Conservation (phyloP, 257 asterid species). For the Nicotiana noctiflora region DNA sequence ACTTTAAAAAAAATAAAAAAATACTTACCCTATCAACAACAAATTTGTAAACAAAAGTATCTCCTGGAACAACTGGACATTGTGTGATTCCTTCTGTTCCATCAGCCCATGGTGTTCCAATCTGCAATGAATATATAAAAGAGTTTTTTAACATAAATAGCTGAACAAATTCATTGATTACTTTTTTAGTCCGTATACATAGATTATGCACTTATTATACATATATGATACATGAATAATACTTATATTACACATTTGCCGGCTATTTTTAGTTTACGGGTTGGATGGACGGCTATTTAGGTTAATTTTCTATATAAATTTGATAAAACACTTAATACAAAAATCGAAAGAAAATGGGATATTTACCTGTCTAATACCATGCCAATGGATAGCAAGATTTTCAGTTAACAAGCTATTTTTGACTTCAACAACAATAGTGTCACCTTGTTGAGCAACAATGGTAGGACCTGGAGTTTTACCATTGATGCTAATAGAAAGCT, state of each 20-base stretch:
- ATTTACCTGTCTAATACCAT: conserved; percentile 85
- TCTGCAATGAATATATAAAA: conserved; percentile 27
- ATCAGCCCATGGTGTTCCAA: conserved; percentile 90
- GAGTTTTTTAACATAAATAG: too few species aligned
- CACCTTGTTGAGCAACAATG: conserved; percentile 68
- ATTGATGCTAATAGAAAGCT: conserved; percentile 61
- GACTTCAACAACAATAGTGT: conserved; percentile 72
- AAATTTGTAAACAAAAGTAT: conserved; percentile 65
- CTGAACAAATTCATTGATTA: too few species aligned
- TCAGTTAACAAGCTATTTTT: conserved; percentile 63
- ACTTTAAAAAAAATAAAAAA: background rate
- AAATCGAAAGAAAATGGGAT: background rate
- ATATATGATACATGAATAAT: too few species aligned
- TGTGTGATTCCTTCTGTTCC: conserved; percentile 96
- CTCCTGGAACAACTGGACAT: conserved; percentile 83
- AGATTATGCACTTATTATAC: too few species aligned
- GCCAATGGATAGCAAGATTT: conserved; percentile 90
- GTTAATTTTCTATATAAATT: too few species aligned
- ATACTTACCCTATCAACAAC: conserved; percentile 70
- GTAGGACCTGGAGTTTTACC: conserved; percentile 85
- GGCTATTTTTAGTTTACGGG: too few species aligned
- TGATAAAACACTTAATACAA: background rate
- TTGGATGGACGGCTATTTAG: too few species aligned
- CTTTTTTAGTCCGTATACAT: too few species aligned
- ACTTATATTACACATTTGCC: too few species aligned